Evolutionary conservation across 345 rosid species (phyloP).

Genomic region (Sonneratia alba): DNA sequence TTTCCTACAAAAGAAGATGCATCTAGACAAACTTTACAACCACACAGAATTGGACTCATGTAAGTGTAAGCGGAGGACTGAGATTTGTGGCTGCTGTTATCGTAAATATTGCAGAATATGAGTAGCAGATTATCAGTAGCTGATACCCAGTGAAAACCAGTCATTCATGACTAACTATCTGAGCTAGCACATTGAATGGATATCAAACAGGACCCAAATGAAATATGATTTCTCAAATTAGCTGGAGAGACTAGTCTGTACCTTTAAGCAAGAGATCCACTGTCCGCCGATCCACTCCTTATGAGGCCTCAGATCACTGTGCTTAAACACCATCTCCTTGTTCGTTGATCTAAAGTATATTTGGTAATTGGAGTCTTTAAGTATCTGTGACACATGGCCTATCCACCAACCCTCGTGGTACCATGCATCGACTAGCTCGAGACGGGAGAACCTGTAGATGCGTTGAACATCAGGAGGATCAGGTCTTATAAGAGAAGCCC

Average conservation of each 20-base stretch:
- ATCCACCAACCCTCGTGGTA: constrained; percentile 49
- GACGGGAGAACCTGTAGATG: constrained; percentile 6
- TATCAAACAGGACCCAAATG: neutral
- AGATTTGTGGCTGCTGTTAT: no score
- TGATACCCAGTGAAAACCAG: no score
- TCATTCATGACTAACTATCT: no score
- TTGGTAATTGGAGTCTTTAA: constrained; percentile 14
- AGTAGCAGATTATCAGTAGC: no score
- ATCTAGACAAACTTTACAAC: neutral
- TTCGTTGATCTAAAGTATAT: constrained; percentile 24
- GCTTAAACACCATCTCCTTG: constrained; percentile 34
- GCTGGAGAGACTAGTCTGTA: constrained; percentile 6
- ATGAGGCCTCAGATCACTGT: constrained; percentile 35
- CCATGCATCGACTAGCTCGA: constrained; percentile 39
- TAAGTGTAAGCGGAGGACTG: neutral
- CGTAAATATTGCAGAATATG: neutral
- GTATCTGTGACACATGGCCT: constrained; percentile 21
- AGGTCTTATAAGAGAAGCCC: constrained; percentile 29
- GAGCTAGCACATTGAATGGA: no score
- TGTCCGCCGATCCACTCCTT: constrained; percentile 32
- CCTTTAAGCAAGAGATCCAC: constrained; percentile 26
- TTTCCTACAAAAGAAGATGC: neutral
- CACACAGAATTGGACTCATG: neutral
- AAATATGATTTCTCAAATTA: no score
- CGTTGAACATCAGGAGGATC: constrained; percentile 21